Conservation (phyloP, 495 filamentous ascomycete species). For the Pyrenopolyporus hunteri region DNA sequence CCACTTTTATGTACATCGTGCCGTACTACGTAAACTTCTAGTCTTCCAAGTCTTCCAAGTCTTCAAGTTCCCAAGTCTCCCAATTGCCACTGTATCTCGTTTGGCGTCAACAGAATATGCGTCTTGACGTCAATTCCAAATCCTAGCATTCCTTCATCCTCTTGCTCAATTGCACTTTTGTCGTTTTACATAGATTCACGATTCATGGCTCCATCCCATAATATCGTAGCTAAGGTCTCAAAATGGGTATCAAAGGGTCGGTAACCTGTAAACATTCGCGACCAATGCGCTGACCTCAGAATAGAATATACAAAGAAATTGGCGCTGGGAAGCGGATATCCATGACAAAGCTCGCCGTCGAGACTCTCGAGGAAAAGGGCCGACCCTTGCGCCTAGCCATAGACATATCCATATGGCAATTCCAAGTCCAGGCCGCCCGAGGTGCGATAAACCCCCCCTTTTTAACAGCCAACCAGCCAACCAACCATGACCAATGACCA, state of each 20-base stretch:
- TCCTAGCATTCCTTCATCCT: neutral
- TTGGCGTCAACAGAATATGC: neutral
- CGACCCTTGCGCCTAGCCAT: conserved; percentile 87
- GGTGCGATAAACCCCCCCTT: conserved; percentile 48
- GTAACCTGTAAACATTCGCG: conserved; percentile 4
- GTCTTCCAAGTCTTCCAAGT: too few species aligned
- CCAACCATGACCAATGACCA: neutral
- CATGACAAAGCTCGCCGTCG: conserved; percentile 79
- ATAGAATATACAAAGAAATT: conserved; percentile 87
- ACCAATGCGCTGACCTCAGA: conserved; percentile 27
- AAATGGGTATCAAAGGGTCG: conserved; percentile 69
- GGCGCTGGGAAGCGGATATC: conserved; percentile 80
- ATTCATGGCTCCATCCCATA: conserved; percentile 11
- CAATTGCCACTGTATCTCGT: neutral
- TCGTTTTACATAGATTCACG: neutral
- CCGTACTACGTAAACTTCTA: too few species aligned
- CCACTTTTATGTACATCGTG: too few species aligned
- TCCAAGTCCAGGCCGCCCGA: conserved; percentile 84
- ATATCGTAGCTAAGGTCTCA: neutral
- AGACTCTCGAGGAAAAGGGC: conserved; percentile 70
- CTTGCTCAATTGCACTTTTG: neutral
- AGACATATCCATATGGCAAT: conserved; percentile 97
- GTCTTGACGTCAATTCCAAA: neutral
- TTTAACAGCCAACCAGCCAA: too few species aligned
- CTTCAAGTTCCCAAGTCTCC: too few species aligned